Evolutionary conservation across 75 land plant species (phyloP).

Genomic region (Cupressus sempervirens): DNA sequence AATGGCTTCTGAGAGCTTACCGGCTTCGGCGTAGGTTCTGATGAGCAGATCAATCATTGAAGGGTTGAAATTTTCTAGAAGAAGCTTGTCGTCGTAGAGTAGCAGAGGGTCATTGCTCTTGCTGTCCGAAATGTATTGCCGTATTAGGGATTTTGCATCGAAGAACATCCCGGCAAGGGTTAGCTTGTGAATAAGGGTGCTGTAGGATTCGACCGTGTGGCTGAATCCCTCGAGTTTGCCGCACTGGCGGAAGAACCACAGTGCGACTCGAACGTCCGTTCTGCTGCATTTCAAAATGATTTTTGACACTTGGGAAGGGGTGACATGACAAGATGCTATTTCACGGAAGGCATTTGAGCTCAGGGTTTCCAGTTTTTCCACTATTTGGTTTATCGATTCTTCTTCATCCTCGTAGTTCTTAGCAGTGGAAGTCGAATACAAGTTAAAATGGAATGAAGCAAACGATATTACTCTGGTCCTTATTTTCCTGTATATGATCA

Average conservation of each 20-base stretch:
- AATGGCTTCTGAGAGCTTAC: slow-evolving; percentile 27
- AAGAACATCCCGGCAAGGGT: slow-evolving; percentile 23
- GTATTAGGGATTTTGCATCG: slow-evolving; percentile 26
- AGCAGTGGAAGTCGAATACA: neutral
- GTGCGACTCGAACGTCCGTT: neutral
- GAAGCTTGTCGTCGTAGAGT: slow-evolving; percentile 9
- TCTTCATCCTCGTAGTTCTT: neutral
- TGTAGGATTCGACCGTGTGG: slow-evolving; percentile 1
- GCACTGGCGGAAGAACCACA: slow-evolving; percentile 21
- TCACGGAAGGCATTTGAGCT: neutral
- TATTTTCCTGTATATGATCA: slow-evolving; percentile 1
- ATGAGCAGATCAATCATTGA: slow-evolving; percentile 15
- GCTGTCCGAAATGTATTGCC: slow-evolving; percentile 25
- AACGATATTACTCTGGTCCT: neutral
- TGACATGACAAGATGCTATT: neutral
- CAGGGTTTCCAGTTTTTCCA: neutral
- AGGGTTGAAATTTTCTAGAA: slow-evolving; percentile 6
- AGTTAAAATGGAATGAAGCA: neutral
- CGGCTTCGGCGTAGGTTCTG: slow-evolving; percentile 22
- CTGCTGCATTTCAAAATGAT: neutral
- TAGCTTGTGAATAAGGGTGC: slow-evolving; percentile 14
- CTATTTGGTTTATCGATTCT: neutral
- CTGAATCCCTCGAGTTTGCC: slow-evolving; percentile 11
- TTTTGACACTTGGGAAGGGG: neutral
- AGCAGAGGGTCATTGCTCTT: slow-evolving; percentile 19